A percentile compares a stretch with the other conserved stretches of the same genome.
phyloP scores from a whole-genome alignment of 441 rosid species.

The Eruca vesicaria region DNA sequence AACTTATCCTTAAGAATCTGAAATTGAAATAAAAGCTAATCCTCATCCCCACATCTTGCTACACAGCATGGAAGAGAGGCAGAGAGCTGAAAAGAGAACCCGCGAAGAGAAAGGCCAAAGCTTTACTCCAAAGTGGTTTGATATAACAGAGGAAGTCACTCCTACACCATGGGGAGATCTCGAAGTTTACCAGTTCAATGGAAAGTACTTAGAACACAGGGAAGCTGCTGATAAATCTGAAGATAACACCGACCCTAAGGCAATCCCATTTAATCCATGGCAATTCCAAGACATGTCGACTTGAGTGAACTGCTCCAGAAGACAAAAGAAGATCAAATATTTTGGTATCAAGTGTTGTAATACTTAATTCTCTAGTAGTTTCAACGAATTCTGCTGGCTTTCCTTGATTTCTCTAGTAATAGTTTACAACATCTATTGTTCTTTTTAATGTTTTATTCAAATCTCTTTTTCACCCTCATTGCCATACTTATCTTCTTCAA shows the following conservation, averaged over 20 bases:
- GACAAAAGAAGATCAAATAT: neutral
- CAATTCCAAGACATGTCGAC: slow-evolving; percentile 54
- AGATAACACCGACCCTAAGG: slow-evolving; percentile 40
- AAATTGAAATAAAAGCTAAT: neutral
- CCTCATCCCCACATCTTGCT: neutral
- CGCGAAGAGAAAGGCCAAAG: slow-evolving; percentile 73
- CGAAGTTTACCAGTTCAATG: slow-evolving; percentile 87
- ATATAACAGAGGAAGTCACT: slow-evolving; percentile 63
- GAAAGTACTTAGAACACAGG: slow-evolving; percentile 67
- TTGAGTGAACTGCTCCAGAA: slow-evolving; percentile 16
- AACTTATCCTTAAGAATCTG: neutral
- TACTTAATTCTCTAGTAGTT: slow-evolving; percentile 20
- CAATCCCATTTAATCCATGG: slow-evolving; percentile 71
- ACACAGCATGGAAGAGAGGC: slow-evolving; percentile 89
- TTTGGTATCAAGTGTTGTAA: slow-evolving; percentile 32
- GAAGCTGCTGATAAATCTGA: slow-evolving; percentile 57
- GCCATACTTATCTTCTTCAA: slow-evolving; percentile 21
- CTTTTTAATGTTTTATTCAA: neutral
- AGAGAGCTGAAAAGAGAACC: slow-evolving; percentile 85
- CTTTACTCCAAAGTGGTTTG: slow-evolving; percentile 85
- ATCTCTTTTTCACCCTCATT: slow-evolving; percentile 10
- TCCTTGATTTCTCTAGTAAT: neutral
- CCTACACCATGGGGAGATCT: slow-evolving; percentile 98
- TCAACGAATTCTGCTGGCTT: slow-evolving; percentile 4
- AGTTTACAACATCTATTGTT: slow-evolving; percentile 21